A percentile compares a stretch with the other conserved stretches of the same genome.
phyloP scores from a whole-genome alignment of 768 basidiomycete species.

The Hericium rajendrae region DNA sequence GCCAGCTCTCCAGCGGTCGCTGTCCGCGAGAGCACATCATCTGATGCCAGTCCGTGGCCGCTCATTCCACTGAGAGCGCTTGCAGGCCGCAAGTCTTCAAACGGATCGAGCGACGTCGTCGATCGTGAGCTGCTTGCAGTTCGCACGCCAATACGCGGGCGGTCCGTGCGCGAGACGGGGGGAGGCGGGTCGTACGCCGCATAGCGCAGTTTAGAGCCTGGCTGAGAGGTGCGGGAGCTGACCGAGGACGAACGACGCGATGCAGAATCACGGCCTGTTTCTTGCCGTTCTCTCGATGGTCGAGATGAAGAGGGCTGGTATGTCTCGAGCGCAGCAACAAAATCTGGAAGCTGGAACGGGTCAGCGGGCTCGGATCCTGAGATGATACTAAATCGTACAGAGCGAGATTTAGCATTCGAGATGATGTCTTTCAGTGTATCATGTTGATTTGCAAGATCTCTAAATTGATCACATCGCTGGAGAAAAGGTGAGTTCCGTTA shows the following conservation, averaged over 20 bases:
- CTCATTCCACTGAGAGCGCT: neutral
- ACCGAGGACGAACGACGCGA: conserved; percentile 13
- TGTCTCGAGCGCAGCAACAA: conserved; percentile 40
- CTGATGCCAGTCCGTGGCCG: neutral
- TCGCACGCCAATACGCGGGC: conserved; percentile 22
- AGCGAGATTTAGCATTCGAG: conserved; percentile 38
- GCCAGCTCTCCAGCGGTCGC: conserved; percentile 15
- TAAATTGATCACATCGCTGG: conserved; percentile 68
- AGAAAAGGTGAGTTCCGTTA: neutral
- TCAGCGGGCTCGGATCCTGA: conserved; percentile 2
- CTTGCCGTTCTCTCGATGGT: too few relatives aligned
- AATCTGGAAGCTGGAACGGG: conserved; percentile 56
- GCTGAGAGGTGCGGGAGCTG: conserved; percentile 17
- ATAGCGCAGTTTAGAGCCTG: conserved; percentile 52
- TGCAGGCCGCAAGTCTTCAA: conserved; percentile 16
- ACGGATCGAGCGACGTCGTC: conserved; percentile 23
- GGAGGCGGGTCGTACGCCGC: conserved; percentile 59
- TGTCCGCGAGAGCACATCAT: conserved; percentile 6
- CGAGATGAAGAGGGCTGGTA: neutral
- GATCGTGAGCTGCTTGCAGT: conserved; percentile 28
- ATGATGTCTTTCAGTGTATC: conserved; percentile 38
- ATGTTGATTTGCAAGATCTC: conserved; percentile 36
- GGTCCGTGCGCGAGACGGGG: conserved; percentile 35
- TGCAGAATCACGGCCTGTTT: too few relatives aligned
- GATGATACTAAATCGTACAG: conserved; percentile 32